A percentile compares a stretch with the other conserved stretches of the same genome.
Conservation (phyloP, 2,329 filamentous ascomycete genomes). For the Sarocladiaceae sp. region DNA sequence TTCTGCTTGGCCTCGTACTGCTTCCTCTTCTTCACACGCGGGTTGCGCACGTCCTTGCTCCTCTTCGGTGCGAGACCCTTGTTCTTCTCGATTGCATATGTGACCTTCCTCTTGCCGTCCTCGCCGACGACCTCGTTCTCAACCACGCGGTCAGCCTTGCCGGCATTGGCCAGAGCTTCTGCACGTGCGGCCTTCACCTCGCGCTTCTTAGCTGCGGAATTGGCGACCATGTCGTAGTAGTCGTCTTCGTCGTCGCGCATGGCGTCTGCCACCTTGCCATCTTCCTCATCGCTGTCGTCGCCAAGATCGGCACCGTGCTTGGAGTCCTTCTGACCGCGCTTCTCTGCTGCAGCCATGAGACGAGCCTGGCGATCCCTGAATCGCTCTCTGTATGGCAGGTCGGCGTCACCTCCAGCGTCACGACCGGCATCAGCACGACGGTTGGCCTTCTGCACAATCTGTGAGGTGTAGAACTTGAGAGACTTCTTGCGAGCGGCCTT, state of each 20-base stretch:
- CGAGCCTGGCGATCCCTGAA: conserved; percentile 80
- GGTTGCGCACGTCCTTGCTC: conserved; percentile 93
- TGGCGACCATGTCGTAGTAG: conserved; percentile 87
- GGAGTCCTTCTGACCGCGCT: conserved; percentile 65
- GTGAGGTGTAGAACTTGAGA: conserved; percentile 95
- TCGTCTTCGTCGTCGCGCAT: conserved; percentile 61
- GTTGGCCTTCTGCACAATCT: conserved; percentile 92
- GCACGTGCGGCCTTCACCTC: conserved; percentile 62
- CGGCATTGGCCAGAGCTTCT: conserved; percentile 55
- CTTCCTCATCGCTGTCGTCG: conserved; percentile 65
- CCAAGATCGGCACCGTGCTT: conserved; percentile 63
- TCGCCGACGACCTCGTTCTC: conserved; percentile 66
- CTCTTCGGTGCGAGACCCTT: conserved; percentile 87
- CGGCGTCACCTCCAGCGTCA: conserved; percentile 73
- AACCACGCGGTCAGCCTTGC: conserved; percentile 59
- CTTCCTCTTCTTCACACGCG: conserved; percentile 96
- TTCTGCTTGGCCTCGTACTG: conserved; percentile 96
- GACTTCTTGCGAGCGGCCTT: conserved; percentile 89
- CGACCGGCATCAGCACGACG: conserved; percentile 71
- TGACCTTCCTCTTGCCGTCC: conserved; percentile 89
- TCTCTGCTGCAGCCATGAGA: conserved; percentile 84
- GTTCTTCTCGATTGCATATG: conserved; percentile 94
- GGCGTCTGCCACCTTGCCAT: conserved; percentile 47
- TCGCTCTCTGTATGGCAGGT: conserved; percentile 85
- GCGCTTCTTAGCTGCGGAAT: conserved; percentile 64